Conservation (phyloP, 805 yeast species). For the Ogataea trehalophila region DNA sequence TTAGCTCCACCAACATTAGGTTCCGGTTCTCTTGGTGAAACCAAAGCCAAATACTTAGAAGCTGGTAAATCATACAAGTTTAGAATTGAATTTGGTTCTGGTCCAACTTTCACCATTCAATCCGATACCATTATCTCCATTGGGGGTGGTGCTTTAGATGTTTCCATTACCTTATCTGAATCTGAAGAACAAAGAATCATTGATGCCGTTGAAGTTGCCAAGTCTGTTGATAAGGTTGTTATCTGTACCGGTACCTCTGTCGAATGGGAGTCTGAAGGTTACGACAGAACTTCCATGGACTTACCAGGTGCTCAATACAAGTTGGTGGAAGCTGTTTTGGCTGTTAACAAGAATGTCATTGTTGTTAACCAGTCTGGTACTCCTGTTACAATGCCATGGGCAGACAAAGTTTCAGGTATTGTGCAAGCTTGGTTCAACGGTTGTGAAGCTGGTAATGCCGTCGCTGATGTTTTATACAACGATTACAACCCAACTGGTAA, state of each 20-base stretch:
- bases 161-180: conserved; percentile 19
- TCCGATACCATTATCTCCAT: conserved; percentile 16
- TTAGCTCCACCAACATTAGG: conserved; percentile 39
- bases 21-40: conserved; percentile 18
- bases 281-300: conserved; percentile 46
- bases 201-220: conserved; percentile 46
- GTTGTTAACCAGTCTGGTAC: conserved; percentile 58
- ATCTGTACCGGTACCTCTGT: conserved; percentile 46
- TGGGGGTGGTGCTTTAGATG: conserved; percentile 31
- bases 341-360: conserved; percentile 46
- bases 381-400: conserved; percentile 58
- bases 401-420: conserved; percentile 35
- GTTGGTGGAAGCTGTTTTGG: conserved; percentile 39
- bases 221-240: conserved; percentile 47
- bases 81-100: conserved; percentile 38
- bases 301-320: conserved; percentile 46
- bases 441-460: conserved; percentile 50
- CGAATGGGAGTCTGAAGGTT: conserved; percentile 60
- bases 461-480: conserved; percentile 58
- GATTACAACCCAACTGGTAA: conserved; percentile 60
- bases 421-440: conserved; percentile 58
- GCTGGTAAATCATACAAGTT: conserved; percentile 33
- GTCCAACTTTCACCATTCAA: conserved; percentile 30
- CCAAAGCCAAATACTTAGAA: conserved; percentile 22
- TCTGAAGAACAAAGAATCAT: conserved; percentile 30